Percentiles rank a stretch among this genome's conserved stretches.
Conservation (phyloP, 768 basidiomycete genomes). For the Strobilomyces dryophilus region DNA sequence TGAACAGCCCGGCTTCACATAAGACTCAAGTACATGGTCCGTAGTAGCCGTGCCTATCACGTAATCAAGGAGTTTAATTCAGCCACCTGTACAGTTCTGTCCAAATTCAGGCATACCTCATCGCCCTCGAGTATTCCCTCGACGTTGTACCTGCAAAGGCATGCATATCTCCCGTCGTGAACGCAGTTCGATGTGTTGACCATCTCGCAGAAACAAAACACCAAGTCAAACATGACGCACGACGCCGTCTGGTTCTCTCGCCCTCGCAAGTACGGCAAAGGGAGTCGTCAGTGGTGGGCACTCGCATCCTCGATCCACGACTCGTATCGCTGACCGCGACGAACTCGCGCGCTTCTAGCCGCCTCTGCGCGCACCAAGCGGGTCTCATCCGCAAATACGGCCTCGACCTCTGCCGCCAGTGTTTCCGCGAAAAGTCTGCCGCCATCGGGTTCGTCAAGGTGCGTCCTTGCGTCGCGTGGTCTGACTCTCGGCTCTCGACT, state of each 20-base stretch:
- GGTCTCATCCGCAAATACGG: constrained; percentile 98
- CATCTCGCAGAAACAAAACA: constrained; percentile 1
- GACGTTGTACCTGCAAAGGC: constrained; percentile 24
- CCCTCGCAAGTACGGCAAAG: constrained; percentile 93
- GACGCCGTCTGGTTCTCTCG: constrained; percentile 98
- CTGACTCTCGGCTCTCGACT: too few species aligned
- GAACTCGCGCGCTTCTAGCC: constrained; percentile 44
- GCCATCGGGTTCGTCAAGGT: constrained; percentile 97
- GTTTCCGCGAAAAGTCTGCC: constrained; percentile 94
- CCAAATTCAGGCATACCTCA: background rate
- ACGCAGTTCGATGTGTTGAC: background rate
- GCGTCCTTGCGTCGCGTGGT: constrained; percentile 12
- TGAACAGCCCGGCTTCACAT: too few species aligned
- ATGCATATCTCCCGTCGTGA: background rate
- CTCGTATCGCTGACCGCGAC: background rate
- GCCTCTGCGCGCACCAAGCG: constrained; percentile 94
- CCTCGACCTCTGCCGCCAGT: constrained; percentile 95
- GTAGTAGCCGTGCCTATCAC: too few species aligned
- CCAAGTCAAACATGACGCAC: constrained; percentile 88
- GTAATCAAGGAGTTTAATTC: constrained; percentile 16
- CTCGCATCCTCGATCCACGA: background rate
- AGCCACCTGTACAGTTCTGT: constrained; percentile 29
- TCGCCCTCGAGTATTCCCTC: background rate
- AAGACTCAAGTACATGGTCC: background rate
- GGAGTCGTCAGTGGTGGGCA: constrained; percentile 88